Conservation (phyloP, 2,329 filamentous ascomycete genomes). For the Diplodia mutila region DNA sequence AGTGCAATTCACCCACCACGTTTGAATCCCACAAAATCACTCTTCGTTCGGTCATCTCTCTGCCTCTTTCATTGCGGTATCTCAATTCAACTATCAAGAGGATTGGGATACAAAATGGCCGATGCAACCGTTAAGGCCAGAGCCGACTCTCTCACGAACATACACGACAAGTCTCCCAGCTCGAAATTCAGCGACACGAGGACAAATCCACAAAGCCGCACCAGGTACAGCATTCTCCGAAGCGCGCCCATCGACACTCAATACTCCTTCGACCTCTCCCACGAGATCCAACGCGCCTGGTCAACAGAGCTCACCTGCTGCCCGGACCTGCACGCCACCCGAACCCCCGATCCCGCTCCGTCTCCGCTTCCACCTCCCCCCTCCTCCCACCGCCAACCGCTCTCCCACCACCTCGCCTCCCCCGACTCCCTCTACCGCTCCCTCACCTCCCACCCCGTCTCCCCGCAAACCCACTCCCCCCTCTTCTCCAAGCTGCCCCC, state of each 20-base stretch:
- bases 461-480: slow-evolving; percentile 14
- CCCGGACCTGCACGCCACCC: background rate
- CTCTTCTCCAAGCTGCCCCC: slow-evolving; percentile 24
- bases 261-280: slow-evolving; percentile 21
- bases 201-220: background rate
- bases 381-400: background rate
- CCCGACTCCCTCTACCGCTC: slow-evolving; percentile 4
- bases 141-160: background rate
- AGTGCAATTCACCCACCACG: no score
- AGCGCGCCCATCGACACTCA: slow-evolving; percentile 5
- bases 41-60: no score
- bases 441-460: background rate
- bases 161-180: background rate
- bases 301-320: slow-evolving; percentile 19
- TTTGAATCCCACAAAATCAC: no score
- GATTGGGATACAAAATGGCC: background rate
- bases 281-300: slow-evolving; percentile 13
- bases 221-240: background rate
- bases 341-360: background rate
- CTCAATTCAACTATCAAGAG: background rate
- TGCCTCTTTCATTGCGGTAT: background rate
- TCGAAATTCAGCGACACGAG: background rate
- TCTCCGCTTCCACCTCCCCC: background rate
- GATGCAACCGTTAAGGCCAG: background rate
- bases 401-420: background rate